A percentile compares a stretch with the other conserved stretches of the same genome.
Conservation (phyloP, 2,329 filamentous ascomycete species). For the Hypoxylon rubiginosum region DNA sequence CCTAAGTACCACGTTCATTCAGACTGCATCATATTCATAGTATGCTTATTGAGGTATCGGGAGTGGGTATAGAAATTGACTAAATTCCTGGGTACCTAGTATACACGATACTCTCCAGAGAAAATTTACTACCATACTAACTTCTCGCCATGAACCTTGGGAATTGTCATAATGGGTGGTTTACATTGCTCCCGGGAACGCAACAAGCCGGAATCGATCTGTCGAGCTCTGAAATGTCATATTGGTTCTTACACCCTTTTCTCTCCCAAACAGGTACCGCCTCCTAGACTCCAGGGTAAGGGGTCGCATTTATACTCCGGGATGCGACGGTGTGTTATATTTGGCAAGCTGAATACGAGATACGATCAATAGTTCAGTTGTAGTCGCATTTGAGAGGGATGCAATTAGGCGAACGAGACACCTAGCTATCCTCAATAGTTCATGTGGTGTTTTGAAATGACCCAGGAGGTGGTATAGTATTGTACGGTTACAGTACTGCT, state of each 20-base stretch:
- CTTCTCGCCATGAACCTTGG: background rate
- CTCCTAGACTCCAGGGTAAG: background rate
- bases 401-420: conserved; percentile 7
- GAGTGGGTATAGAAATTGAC: background rate
- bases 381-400: background rate
- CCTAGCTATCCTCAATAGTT: background rate
- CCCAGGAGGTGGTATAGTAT: conserved; percentile 21
- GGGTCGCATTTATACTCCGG: conserved; percentile 2
- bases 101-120: background rate
- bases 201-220: background rate
- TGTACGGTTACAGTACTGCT: conserved; percentile 21
- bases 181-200: background rate
- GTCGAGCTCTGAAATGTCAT: background rate
- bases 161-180: background rate
- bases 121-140: background rate
- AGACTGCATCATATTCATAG: background rate
- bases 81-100: background rate
- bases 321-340: background rate
- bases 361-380: background rate
- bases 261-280: background rate
- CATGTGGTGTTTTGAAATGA: conserved; percentile 13
- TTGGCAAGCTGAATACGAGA: conserved; percentile 4
- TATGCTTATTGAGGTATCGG: background rate
- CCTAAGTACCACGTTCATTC: background rate
- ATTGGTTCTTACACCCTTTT: background rate